A percentile compares a stretch with the other conserved stretches of the same genome.
Conservation (phyloP, 2,329 filamentous ascomycete species). For the Alternaria gaisen region DNA sequence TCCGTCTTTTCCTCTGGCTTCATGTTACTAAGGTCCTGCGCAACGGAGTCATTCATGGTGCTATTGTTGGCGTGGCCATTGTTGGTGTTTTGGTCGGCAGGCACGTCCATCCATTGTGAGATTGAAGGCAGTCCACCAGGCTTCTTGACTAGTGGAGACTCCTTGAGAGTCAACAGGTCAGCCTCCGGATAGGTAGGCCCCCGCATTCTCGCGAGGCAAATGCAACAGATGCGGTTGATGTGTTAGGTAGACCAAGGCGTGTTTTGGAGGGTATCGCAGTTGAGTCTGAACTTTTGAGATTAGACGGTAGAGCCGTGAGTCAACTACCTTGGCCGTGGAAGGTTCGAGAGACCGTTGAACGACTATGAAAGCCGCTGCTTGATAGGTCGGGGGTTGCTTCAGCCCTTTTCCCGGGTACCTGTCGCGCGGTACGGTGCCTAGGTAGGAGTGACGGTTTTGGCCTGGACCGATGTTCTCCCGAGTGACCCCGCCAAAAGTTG, state of each 20-base stretch:
- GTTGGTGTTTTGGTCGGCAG: conserved; percentile 37
- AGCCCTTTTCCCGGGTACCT: background rate
- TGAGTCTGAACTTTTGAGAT: background rate
- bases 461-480: conserved; percentile 24
- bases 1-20: conserved; percentile 18
- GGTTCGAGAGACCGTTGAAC: background rate
- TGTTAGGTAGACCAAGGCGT: background rate
- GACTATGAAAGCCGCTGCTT: background rate
- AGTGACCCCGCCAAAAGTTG: conserved; percentile 42
- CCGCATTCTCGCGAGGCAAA: conserved; percentile 36
- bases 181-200: conserved; percentile 72
- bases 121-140: conserved; percentile 80
- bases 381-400: background rate
- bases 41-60: conserved; percentile 28
- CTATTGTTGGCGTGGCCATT: conserved; percentile 33
- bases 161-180: conserved; percentile 76
- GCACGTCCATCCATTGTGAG: conserved; percentile 95
- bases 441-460: conserved; percentile 4
- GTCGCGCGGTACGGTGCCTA: background rate
- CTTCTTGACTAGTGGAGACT: conserved; percentile 84
- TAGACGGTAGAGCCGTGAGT: background rate
- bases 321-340: background rate
- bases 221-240: background rate
- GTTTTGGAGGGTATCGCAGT: background rate
- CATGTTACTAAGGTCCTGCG: conserved; percentile 18